phyloP scores from a whole-genome alignment of 768 basidiomycete species.

The Clitopilus passeckerianus region DNA sequence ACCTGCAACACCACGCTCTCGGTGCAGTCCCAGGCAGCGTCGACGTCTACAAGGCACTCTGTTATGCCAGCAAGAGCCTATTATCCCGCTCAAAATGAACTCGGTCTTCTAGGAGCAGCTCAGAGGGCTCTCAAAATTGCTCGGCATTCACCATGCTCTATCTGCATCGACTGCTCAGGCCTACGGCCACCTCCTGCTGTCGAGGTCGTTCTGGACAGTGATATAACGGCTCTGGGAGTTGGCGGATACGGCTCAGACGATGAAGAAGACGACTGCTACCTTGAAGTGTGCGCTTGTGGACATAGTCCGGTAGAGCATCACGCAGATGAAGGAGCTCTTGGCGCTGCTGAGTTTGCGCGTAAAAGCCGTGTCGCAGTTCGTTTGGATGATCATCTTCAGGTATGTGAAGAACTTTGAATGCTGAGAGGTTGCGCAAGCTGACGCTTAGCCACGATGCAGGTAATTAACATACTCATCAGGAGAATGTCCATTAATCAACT shows the following conservation, averaged over 20 bases:
- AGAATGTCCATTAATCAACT: neutral
- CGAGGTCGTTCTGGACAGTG: slow-evolving; percentile 54
- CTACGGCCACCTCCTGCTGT: slow-evolving; percentile 60
- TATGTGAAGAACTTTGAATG: slow-evolving; percentile 26
- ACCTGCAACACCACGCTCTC: slow-evolving; percentile 1
- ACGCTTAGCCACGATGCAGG: neutral
- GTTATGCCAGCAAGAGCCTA: neutral
- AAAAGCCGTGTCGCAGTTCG: slow-evolving; percentile 71
- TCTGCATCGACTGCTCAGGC: slow-evolving; percentile 64
- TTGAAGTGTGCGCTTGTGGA: slow-evolving; percentile 63
- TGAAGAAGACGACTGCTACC: slow-evolving; percentile 50
- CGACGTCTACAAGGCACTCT: neutral
- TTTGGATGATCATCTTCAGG: slow-evolving; percentile 80
- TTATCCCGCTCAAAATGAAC: slow-evolving; percentile 47
- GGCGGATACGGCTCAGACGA: slow-evolving; percentile 72
- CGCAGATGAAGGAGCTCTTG: slow-evolving; percentile 53
- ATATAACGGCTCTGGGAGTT: slow-evolving; percentile 48
- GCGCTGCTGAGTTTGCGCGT: slow-evolving; percentile 62
- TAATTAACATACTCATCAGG: neutral
- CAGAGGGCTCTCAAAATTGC: slow-evolving; percentile 74
- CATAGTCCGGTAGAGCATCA: slow-evolving; percentile 63
- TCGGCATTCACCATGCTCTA: slow-evolving; percentile 68
- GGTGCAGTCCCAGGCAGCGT: neutral
- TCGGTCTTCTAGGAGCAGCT: slow-evolving; percentile 40
- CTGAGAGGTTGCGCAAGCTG: neutral